A percentile compares a stretch with the other conserved stretches of the same genome.
phyloP scores from a whole-genome alignment of 1,284 basidiomycete genomes.

The Ustilago cynodontis region DNA sequence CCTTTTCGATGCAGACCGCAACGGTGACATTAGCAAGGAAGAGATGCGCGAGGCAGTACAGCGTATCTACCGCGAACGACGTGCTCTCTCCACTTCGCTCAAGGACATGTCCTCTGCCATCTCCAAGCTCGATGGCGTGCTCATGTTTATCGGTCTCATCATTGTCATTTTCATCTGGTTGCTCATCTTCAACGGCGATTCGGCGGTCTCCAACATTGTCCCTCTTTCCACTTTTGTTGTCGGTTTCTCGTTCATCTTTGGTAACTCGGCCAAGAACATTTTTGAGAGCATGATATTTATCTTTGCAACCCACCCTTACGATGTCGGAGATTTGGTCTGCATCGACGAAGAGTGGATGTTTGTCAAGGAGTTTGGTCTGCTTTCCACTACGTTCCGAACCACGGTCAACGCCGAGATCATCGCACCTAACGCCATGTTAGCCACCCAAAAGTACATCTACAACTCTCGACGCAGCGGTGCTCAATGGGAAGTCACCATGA shows the following conservation, averaged over 20 bases:
- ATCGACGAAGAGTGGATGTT: slow-evolving; percentile 69
- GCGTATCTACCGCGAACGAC: slow-evolving; percentile 83
- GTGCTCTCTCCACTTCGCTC: slow-evolving; percentile 79
- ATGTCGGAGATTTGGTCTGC: slow-evolving; percentile 69
- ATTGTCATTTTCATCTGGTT: slow-evolving; percentile 80
- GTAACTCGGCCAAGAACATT: slow-evolving; percentile 82
- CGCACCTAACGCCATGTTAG: slow-evolving; percentile 82
- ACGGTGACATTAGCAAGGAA: slow-evolving; percentile 82
- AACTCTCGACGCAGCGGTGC: slow-evolving; percentile 59
- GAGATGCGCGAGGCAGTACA: slow-evolving; percentile 89
- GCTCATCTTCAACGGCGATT: slow-evolving; percentile 80
- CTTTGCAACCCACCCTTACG: slow-evolving; percentile 75
- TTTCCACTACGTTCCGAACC: slow-evolving; percentile 82
- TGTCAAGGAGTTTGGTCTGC: slow-evolving; percentile 77
- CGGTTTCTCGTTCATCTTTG: slow-evolving; percentile 74
- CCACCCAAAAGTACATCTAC: slow-evolving; percentile 81
- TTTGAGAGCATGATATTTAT: slow-evolving; percentile 80
- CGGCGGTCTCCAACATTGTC: slow-evolving; percentile 82
- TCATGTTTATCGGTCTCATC: slow-evolving; percentile 76
- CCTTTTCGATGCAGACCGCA: slow-evolving; percentile 84
- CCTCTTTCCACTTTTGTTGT: slow-evolving; percentile 82
- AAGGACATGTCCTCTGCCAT: slow-evolving; percentile 66
- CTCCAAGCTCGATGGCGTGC: slow-evolving; percentile 66
- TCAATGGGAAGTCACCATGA: slow-evolving; percentile 81
- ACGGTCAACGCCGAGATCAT: slow-evolving; percentile 83